phyloP scores from a whole-genome alignment of 495 filamentous ascomycete species.

The Penicillium maclennaniae region DNA sequence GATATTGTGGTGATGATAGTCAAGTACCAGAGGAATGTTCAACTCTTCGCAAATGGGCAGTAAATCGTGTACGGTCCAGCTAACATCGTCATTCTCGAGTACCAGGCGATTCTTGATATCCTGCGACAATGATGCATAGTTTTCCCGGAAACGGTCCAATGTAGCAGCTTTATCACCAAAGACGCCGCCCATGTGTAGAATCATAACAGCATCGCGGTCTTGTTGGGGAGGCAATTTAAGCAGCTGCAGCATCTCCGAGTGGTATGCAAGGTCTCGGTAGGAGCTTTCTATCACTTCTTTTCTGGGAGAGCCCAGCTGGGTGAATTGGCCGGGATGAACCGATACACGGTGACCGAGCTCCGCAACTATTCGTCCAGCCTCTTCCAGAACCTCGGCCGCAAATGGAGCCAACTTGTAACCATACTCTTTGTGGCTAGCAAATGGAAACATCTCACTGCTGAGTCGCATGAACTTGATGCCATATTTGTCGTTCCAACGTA shows the following conservation, averaged over 20 bases:
- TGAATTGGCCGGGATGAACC: constrained; percentile 91
- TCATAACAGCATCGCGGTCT: constrained; percentile 88
- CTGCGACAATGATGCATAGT: constrained; percentile 62
- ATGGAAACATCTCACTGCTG: constrained; percentile 95
- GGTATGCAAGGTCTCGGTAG: constrained; percentile 82
- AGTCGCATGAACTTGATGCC: constrained; percentile 90
- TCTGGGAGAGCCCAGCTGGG: constrained; percentile 80
- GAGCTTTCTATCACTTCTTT: constrained; percentile 69
- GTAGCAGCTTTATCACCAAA: constrained; percentile 87
- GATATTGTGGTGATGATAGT: constrained; percentile 96
- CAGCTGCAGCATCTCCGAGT: constrained; percentile 78
- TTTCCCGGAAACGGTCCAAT: constrained; percentile 73
- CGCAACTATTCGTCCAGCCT: constrained; percentile 73
- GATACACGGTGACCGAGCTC: constrained; percentile 82
- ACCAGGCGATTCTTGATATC: constrained; percentile 78
- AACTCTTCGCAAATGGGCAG: constrained; percentile 89
- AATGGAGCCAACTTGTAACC: constrained; percentile 87
- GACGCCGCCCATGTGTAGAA: constrained; percentile 88
- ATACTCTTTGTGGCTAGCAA: constrained; percentile 81
- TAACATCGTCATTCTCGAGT: constrained; percentile 91
- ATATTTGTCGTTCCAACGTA: constrained; percentile 91
- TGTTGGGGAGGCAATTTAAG: constrained; percentile 75
- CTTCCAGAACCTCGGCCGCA: constrained; percentile 70
- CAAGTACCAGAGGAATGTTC: constrained; percentile 87
- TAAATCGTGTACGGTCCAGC: constrained; percentile 86